Conservation (phyloP, 2,329 filamentous ascomycete species). For the Fusarium hainanense region DNA sequence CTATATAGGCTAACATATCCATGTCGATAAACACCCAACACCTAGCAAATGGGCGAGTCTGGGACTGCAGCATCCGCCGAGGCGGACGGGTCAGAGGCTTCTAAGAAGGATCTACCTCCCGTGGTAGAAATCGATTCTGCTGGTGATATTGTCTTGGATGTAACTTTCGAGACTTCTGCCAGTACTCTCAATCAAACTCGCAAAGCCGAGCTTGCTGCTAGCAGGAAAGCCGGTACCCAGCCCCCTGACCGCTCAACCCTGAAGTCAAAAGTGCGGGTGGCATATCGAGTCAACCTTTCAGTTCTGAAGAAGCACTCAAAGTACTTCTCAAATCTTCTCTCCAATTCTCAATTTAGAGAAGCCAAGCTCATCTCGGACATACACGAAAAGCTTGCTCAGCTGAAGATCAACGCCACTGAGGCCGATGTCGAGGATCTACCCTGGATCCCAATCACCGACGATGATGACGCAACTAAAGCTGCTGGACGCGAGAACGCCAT, state of each 20-base stretch:
- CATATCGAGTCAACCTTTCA: constrained; percentile 70
- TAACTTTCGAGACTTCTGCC: constrained; percentile 71
- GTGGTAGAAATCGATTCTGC: constrained; percentile 64
- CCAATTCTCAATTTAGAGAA: constrained; percentile 72
- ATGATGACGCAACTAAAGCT: constrained; percentile 73
- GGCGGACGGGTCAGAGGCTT: constrained; percentile 45
- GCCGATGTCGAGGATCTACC: constrained; percentile 67
- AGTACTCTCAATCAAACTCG: constrained; percentile 60
- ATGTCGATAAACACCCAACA: constrained; percentile 40
- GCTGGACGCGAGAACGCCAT: constrained; percentile 71
- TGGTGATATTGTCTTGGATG: constrained; percentile 74
- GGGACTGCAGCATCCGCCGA: constrained; percentile 47
- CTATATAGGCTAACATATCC: constrained; percentile 33
- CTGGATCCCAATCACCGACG: constrained; percentile 70
- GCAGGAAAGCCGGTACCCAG: constrained; percentile 46
- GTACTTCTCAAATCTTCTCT: constrained; percentile 76
- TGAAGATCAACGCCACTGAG: constrained; percentile 60
- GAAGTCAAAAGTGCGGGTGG: constrained; percentile 54
- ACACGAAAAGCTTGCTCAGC: constrained; percentile 61
- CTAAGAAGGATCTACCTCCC: constrained; percentile 45
- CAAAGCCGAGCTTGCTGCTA: constrained; percentile 51
- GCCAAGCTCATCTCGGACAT: constrained; percentile 63
- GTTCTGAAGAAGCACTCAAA: constrained; percentile 70
- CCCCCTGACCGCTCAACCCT: constrained; percentile 46
- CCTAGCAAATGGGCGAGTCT: constrained; percentile 49